Evolutionary conservation across 768 basidiomycete genomes (phyloP), one percentile per base, ranked within the genome.

Genomic region (Calocybe gangraenosa): DNA sequence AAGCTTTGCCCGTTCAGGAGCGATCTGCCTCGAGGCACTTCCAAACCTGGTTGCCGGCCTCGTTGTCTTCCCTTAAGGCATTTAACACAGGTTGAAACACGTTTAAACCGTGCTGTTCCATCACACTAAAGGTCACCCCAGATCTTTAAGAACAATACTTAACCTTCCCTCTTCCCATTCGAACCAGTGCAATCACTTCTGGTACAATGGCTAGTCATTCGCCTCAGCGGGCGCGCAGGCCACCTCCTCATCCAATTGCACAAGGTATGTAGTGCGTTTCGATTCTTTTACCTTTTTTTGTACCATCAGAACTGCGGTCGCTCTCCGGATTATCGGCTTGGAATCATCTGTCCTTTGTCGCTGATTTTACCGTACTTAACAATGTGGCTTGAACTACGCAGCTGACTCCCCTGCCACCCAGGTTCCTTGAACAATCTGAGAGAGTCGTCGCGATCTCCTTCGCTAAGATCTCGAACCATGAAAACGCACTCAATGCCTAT

Each of bases 401-500:
- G 50, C 64, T 65, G 57, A 65, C 62, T 58, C 39, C 46, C 42
- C 47, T 57, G 46, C 52, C 48, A 50, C 51, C 21, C 51, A 75
- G 74, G 64, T 25, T 51, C 68, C 25, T 66, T 73, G 54, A 72
- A 69, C 50, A 66, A 59, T 54, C 54, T 73, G 32, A 63, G 75
- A 49, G 75, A 79, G 47, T 63, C 70, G 39, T 79, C 76, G 20
- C 70, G 69, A 52, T 76, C 76, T 7, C 74, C 76, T 19, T 64
- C 73, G 19, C 63, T 67, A 38, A 64, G 75, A 65, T 66, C 81
- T 63, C 70, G 84, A 30, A 66, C 78, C 8, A 55, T 71, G 18
- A 84, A 84, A 54, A 57, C 79, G 1, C 76, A 79, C 50, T 81
- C 83, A 0, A 70, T 84, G 69, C 79, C 83, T 46, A 65, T 78